These are phyloP conservation scores for Aaosphaeria pasadenensis DNA, from an alignment of 2,329 filamentous ascomycete species.

Conservation along the genomic window DNA sequence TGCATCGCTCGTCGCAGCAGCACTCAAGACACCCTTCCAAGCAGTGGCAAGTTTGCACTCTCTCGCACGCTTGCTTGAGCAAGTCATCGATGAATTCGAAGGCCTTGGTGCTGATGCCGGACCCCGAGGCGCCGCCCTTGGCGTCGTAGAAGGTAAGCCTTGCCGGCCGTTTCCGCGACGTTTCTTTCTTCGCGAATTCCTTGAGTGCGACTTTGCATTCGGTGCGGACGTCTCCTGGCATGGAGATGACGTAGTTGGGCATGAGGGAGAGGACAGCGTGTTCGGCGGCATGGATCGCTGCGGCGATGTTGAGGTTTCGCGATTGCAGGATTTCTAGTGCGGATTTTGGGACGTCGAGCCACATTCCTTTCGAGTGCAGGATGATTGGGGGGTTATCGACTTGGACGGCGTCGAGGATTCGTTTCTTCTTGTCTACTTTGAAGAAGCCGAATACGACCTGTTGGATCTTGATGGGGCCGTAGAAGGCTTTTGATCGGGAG, in stretches of 20 bases:
- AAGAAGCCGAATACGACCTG: conserved; percentile 95
- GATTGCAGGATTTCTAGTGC: conserved; percentile 77
- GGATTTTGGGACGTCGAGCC: conserved; percentile 81
- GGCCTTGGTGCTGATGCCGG: conserved; percentile 85
- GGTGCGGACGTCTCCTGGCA: conserved; percentile 88
- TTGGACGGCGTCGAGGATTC: conserved; percentile 86
- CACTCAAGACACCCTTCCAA: conserved; percentile 84
- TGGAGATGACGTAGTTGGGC: conserved; percentile 85
- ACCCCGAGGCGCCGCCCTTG: conserved; percentile 80
- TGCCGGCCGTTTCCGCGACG: conserved; percentile 76
- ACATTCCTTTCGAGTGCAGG: conserved; percentile 83
- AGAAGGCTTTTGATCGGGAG: conserved; percentile 71
- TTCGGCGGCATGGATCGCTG: conserved; percentile 90
- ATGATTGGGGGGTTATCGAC: conserved; percentile 93
- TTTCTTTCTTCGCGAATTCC: conserved; percentile 73
- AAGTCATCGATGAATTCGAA: conserved; percentile 88
- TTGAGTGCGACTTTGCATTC: conserved; percentile 90
- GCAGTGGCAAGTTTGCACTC: conserved; percentile 76
- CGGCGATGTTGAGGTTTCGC: conserved; percentile 74
- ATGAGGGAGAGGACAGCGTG: conserved; percentile 84
- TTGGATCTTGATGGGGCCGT: conserved; percentile 80
- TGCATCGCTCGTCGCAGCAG: conserved; percentile 80
- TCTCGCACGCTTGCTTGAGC: conserved; percentile 69
- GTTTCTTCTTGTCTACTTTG: conserved; percentile 83
- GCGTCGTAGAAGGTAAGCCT: conserved; percentile 92